These are phyloP conservation scores for Calonectria hongkongensis DNA, from an alignment of 2,329 filamentous ascomycete genomes.

Conservation along the genomic window DNA sequence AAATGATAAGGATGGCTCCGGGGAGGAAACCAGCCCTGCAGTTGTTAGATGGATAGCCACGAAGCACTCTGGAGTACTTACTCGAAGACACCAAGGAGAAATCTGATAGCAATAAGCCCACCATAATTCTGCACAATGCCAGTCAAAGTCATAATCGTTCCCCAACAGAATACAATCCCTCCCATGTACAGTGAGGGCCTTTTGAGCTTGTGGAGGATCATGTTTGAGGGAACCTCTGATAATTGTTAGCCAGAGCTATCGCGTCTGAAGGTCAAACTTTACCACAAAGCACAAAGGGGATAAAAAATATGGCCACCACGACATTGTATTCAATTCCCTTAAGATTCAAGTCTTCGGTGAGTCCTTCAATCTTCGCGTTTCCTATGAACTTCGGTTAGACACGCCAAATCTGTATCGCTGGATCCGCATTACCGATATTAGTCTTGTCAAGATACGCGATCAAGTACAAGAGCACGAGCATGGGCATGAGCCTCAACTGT, in stretches of 20 bases:
- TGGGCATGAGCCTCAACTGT: slow-evolving; percentile 54
- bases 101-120: slow-evolving; percentile 62
- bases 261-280: not conserved
- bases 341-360: slow-evolving; percentile 65
- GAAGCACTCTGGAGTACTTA: slow-evolving; percentile 39
- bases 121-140: slow-evolving; percentile 62
- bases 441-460: slow-evolving; percentile 64
- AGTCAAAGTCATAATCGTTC: slow-evolving; percentile 61
- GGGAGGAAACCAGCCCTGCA: slow-evolving; percentile 57
- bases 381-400: slow-evolving; percentile 6
- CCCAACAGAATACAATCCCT: slow-evolving; percentile 59
- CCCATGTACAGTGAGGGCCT: slow-evolving; percentile 65
- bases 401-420: too few species aligned
- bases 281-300: slow-evolving; percentile 70
- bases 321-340: slow-evolving; percentile 69
- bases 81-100: slow-evolving; percentile 64
- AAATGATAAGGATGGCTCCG: slow-evolving; percentile 58
- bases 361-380: slow-evolving; percentile 71
- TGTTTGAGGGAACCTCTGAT: slow-evolving; percentile 60
- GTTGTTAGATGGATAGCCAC: not conserved
- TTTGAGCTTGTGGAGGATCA: slow-evolving; percentile 60
- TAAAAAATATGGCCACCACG: slow-evolving; percentile 57
- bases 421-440: slow-evolving; percentile 43
- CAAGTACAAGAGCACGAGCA: slow-evolving; percentile 57
- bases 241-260: not conserved